Evolutionary conservation across 1,284 basidiomycete species (phyloP).

Genomic region (Erythrobasidium hasegawianum): DNA sequence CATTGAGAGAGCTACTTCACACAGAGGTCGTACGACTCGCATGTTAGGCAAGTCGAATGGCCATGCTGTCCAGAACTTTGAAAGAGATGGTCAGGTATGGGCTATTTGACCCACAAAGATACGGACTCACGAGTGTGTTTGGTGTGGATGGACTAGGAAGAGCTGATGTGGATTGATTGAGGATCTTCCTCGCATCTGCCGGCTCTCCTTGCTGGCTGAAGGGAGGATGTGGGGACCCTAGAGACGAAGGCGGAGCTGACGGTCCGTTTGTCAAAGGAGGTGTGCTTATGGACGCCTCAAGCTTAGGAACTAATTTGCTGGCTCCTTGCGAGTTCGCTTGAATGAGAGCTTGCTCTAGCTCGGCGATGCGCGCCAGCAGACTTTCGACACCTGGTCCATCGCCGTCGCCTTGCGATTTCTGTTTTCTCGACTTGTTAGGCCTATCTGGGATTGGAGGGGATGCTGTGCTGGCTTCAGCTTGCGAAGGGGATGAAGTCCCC

Average conservation of each 20-base stretch:
- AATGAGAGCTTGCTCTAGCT: slow-evolving; percentile 15
- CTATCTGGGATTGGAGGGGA: background rate
- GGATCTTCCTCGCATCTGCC: no score
- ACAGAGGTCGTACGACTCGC: slow-evolving; percentile 19
- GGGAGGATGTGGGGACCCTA: no score
- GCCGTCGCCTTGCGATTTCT: background rate
- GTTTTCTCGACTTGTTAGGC: slow-evolving; percentile 5
- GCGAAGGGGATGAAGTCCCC: no score
- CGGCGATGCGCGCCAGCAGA: slow-evolving; percentile 9
- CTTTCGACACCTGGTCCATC: background rate
- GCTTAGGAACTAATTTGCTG: background rate
- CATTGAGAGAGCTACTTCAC: slow-evolving; percentile 22
- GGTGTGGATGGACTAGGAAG: no score
- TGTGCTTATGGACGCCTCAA: background rate
- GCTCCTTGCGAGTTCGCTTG: background rate
- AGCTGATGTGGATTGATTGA: no score
- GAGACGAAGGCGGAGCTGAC: background rate
- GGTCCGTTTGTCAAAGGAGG: background rate
- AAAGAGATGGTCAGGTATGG: no score
- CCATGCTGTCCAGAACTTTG: slow-evolving; percentile 28
- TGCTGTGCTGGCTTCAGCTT: background rate
- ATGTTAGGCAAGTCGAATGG: slow-evolving; percentile 19
- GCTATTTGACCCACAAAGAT: no score
- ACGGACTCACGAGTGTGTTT: no score
- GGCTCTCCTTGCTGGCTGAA: no score